A percentile compares a stretch with the other conserved stretches of the same genome.
Evolutionary conservation across 495 filamentous ascomycete species (phyloP).

Genomic region (Physcia stellaris): DNA sequence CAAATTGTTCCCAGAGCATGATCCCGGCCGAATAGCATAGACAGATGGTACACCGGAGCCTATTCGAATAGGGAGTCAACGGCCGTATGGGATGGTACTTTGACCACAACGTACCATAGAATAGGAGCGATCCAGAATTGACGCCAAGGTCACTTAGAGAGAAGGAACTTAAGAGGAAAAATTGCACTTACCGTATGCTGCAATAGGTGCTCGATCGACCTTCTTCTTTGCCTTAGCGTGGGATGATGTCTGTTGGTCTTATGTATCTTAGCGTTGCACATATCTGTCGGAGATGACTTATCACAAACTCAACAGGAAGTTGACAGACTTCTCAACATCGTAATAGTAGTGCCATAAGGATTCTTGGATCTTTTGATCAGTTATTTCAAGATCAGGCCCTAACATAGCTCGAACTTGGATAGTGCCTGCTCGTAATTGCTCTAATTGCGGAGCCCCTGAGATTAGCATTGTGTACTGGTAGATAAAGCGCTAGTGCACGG

Average conservation of each 20-base stretch:
- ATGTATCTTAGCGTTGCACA: not conserved
- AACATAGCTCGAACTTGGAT: constrained; percentile 40
- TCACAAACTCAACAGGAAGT: constrained; percentile 56
- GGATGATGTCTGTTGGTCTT: too few species aligned
- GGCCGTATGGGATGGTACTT: too few species aligned
- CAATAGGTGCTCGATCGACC: too few species aligned
- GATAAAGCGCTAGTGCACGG: not conserved
- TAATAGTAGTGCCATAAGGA: constrained; percentile 93
- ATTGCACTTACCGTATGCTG: not conserved
- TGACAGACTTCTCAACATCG: constrained; percentile 71
- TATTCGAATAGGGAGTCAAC: too few species aligned
- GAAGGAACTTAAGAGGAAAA: not conserved
- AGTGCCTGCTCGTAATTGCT: constrained; percentile 43
- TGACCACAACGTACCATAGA: too few species aligned
- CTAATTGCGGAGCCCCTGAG: constrained; percentile 16
- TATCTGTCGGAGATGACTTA: too few species aligned
- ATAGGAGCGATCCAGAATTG: too few species aligned
- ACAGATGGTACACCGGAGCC: too few species aligned
- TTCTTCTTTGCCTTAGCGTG: too few species aligned
- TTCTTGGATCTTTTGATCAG: constrained; percentile 68
- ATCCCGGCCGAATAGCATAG: too few species aligned
- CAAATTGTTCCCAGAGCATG: too few species aligned
- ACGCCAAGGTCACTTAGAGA: too few species aligned
- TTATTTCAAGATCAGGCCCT: constrained; percentile 35
- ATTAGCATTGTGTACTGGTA: not conserved